Percentiles rank a stretch among this genome's conserved stretches.
Conservation (phyloP, 23 red algal genomes). For the Gracilaria caudata region DNA sequence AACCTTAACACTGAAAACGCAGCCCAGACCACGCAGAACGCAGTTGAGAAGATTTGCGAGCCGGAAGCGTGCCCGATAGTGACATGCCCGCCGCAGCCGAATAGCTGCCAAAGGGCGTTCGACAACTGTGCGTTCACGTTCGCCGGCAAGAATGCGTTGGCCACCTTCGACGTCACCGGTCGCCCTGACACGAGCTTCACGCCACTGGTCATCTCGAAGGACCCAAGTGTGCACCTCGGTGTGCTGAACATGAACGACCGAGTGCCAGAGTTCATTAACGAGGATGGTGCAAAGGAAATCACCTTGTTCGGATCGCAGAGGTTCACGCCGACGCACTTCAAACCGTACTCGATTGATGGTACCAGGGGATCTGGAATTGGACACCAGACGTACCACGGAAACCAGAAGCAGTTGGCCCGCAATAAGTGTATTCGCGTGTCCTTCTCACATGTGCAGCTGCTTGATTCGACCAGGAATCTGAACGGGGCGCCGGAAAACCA, state of each 20-base stretch:
- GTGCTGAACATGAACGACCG: constrained; percentile 8
- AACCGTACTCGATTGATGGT: not conserved
- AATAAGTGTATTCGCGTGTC: constrained; percentile 10
- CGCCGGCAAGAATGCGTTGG: not conserved
- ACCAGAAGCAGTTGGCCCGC: constrained; percentile 1
- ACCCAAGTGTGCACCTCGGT: not conserved
- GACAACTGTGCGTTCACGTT: constrained; percentile 7
- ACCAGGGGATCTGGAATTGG: constrained; percentile 24
- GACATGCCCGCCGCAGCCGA: not conserved
- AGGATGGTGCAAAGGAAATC: not conserved
- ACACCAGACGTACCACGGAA: constrained; percentile 25
- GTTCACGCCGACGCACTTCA: constrained; percentile 35
- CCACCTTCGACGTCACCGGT: not conserved
- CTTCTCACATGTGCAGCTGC: constrained; percentile 17
- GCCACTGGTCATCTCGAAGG: constrained; percentile 10
- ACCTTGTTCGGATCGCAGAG: not conserved
- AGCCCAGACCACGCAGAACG: not conserved
- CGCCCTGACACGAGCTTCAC: not conserved
- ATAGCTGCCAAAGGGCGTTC: not conserved
- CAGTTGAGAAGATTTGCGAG: not conserved
- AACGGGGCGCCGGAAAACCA: constrained; percentile 3
- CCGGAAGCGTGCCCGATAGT: not conserved
- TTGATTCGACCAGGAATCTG: not conserved
- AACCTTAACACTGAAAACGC: not conserved
- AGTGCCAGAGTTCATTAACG: constrained; percentile 11